Percentiles rank a stretch among this genome's conserved stretches.
Conservation (phyloP, 202 grass and related monocot species). For the Zoysia matrella region DNA sequence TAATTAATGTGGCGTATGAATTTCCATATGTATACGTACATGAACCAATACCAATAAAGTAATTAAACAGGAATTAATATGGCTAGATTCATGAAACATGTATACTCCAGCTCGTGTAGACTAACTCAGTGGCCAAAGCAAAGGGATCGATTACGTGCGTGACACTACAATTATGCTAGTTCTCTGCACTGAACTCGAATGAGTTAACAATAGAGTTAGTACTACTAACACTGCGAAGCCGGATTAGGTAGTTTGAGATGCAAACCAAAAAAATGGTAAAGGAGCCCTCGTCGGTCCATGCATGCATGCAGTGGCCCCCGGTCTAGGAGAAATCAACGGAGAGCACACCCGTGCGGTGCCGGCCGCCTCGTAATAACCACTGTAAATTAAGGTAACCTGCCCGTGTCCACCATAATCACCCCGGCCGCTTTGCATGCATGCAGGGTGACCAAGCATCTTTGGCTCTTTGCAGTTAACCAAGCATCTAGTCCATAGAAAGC, state of each 20-base stretch:
- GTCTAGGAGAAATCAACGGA: conserved; percentile 84
- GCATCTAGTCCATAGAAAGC: background rate
- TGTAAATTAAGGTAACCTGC: conserved; percentile 39
- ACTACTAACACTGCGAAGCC: background rate
- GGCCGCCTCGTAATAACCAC: conserved; percentile 64
- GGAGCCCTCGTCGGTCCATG: conserved; percentile 1
- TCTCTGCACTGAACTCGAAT: background rate
- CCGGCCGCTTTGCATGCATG: conserved; percentile 8
- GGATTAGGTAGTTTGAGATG: conserved; percentile 47
- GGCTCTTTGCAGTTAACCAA: conserved; percentile 16
- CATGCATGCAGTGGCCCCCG: conserved; percentile 3
- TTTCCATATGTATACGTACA: background rate
- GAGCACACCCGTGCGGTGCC: conserved; percentile 57
- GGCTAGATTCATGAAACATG: too few species aligned
- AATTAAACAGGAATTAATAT: too few species aligned
- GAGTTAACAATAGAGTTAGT: conserved; percentile 5
- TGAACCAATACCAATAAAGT: background rate
- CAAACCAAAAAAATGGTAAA: conserved; percentile 41
- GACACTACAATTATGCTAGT: too few species aligned
- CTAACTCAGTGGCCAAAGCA: too few species aligned
- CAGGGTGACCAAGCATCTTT: too few species aligned
- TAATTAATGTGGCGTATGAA: background rate
- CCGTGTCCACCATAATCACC: conserved; percentile 38
- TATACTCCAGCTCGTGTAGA: too few species aligned
- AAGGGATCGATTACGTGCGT: too few species aligned